phyloP scores from a whole-genome alignment of 345 rosid genomes.

The Brassica napus region Da-Ae NC_063451.1:23429501-23430000 shows the following conservation, averaged over 20 bases:
- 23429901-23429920: slow-evolving; percentile 89
- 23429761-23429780: slow-evolving; percentile 79
- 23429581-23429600: no score
- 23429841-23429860: slow-evolving; percentile 82
- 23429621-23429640: not conserved
- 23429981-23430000: slow-evolving; percentile 73
- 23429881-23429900: slow-evolving; percentile 68
- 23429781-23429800: slow-evolving; percentile 81
- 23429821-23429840: slow-evolving; percentile 82
- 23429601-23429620: not conserved
- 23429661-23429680: not conserved
- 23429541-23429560: no score
- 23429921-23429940: slow-evolving; percentile 76
- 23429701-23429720: not conserved
- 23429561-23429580: no score
- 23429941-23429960: slow-evolving; percentile 65
- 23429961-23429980: slow-evolving; percentile 81
- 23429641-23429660: not conserved
- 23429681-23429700: not conserved
- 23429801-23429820: slow-evolving; percentile 75
- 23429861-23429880: slow-evolving; percentile 78
- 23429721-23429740: not conserved
- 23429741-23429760: slow-evolving; percentile 68
- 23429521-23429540: no score
- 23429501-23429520: no score